Evolutionary conservation across 2,329 filamentous ascomycete species (phyloP), one percentile per base, ranked within the genome.

Genomic region (Aspergillus latus): DNA sequence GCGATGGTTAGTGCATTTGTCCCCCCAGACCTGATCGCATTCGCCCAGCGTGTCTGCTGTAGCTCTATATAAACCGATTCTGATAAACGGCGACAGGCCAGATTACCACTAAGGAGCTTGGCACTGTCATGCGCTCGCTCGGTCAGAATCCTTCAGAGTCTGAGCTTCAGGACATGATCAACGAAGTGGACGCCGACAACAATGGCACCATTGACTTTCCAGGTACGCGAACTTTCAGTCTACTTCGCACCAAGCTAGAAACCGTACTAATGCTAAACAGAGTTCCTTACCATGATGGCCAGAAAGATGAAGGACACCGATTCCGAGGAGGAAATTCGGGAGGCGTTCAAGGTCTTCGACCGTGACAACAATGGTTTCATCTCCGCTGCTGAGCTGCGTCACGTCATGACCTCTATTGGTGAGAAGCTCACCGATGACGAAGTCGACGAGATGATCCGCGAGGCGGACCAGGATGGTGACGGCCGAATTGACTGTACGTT

Each of bases 221-320:
- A 71, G 90, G 90, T 93, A 84, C 67, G 84, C 65, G 49, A 43
- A 52, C 26, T 47, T 16, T 39, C 13, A 11, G 5, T 21, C 9
- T 26, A 5, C 26, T 42, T 11, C 11, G 8, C 13, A 37, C 3
- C 13, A 13, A 1, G 5, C 16, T 30, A 15, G 13, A 28, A 47
- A 54, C 39, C 26, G 39, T n/a, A 47, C 13, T 57, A 65, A 54
- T 49, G 49, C 52, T 46, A 39, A 44, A 16, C 70, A 93, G 90
- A 94, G 73, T 94, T 94, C 78, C 81, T 94, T 60, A 94, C 90
- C 62, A 94, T 94, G 90, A 94, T 94, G 90, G 90, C 90, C 59
- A 86, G 90, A 71, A 94, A 94, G 81, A 94, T 94, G 90, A 93
- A 93, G 82, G 90, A 93, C 70, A 94, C 90, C 66, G 90, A 94